Conservation (phyloP, 345 rosid genomes). For the Citrus sp. region DNA sequence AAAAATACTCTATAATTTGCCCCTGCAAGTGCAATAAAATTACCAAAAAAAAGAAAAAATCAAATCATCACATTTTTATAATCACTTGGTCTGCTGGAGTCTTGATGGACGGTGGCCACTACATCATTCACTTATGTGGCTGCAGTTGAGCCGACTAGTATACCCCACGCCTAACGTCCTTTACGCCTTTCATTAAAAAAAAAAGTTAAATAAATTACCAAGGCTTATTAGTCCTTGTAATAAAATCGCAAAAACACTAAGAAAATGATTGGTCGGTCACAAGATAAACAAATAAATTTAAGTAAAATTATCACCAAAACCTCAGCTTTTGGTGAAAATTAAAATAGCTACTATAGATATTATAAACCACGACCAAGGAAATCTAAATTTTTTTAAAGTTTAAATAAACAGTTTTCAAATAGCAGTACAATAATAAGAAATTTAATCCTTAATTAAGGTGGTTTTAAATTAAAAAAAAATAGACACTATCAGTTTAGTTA, state of each 20-base stretch:
- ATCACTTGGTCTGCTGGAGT: not conserved
- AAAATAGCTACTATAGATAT: too few relatives aligned
- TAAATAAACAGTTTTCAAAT: accelerated
- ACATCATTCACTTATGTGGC: not conserved
- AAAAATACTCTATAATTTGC: not conserved
- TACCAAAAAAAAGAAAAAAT: not conserved
- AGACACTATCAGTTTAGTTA: too few relatives aligned
- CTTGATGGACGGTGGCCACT: slow-evolving; percentile 31
- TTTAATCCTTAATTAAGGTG: too few relatives aligned
- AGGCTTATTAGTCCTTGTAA: not conserved
- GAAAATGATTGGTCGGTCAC: slow-evolving; percentile 33
- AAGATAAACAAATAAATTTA: slow-evolving; percentile 5
- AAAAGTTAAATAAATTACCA: not conserved
- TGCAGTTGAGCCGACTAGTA: too few relatives aligned
- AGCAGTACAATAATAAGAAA: too few relatives aligned
- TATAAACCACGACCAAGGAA: accelerated
- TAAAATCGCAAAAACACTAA: not conserved
- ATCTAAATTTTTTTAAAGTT: too few relatives aligned
- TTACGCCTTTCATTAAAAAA: not conserved
- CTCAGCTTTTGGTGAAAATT: too few relatives aligned
- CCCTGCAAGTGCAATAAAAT: not conserved
- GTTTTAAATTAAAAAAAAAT: too few relatives aligned
- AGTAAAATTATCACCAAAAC: too few relatives aligned
- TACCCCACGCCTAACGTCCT: not conserved
- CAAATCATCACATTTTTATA: not conserved